Base-by-base conservation (phyloP, 306 rosid genomes). In the Fragaria nilgerrensis region DNA sequence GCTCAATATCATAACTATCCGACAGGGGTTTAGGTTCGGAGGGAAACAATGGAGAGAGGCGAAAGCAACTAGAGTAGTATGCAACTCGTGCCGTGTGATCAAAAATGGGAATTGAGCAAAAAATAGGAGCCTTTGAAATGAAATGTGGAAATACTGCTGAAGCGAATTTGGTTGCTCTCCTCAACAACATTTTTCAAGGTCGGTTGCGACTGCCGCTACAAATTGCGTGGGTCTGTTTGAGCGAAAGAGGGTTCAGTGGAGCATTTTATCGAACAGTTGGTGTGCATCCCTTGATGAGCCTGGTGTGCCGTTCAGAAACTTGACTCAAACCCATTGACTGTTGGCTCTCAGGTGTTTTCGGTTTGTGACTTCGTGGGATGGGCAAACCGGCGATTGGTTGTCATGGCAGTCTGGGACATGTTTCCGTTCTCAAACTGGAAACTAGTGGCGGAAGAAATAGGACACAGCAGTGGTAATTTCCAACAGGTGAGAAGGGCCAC, bases 1-100 rank as follows among this genome's bases (percentile, higher is more conserved):
- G 86, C 83, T 94, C 89, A 22, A 90, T 84, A 64, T 84, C 81
- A 75, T 84, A 88, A 63, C 87, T 71, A 84, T 43, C 80, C 1
- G 85, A 63, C 45, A 75, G 80, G 61, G 80, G 77, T 70, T 86
- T 82, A 52, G 5, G 58, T 68, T 85, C 83, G 56, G 89, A 73
- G 39, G 88, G 74, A 27, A 85, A 85, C 79, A 85, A 32, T 2
- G 94, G 88, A 5, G 97, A 87, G 72, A 80, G 88, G 72, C 77
- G 85, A 75, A 78, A 82, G 72, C 66, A 78, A 55, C 68, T 69
- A 12, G 89, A 76, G 81, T 56, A 44, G 48, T 69, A 80, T 74
- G 88, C 48, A 69, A 81, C 75, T 29, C 45, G 76, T 29, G 25
- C 63, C 3, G 86, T 82, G 37, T 19, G 79, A 47, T 56, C 17